Base-by-base conservation (phyloP, 805 yeast species). In the Candida patagonica region DNA sequence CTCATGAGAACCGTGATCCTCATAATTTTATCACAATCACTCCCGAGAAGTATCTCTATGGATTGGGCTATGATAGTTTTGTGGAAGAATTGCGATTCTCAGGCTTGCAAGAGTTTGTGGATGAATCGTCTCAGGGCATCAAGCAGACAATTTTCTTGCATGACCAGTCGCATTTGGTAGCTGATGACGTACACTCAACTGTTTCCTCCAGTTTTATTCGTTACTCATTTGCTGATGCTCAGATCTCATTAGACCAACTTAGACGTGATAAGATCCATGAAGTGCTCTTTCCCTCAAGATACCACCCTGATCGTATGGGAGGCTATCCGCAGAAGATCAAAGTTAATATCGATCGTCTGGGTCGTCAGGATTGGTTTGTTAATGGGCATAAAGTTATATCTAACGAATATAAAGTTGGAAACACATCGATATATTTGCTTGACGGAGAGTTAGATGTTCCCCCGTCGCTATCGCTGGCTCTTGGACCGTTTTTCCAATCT, bases 81-180 rank as follows among this genome's bases (percentile, higher is more conserved):
- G 88, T 83, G 5, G 68, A 71, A n/a, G 94, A 85, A 50, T 48
- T 85, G 12, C 65, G 73, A 32, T 72, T 83, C 39, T 71, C 87
- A 42, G 68, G 71, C 9, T 58, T 85, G 15, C 59, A 65, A 2
- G 45, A 68, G 32, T 58, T 84, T 35, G 71, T 88, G 13, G 23
- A 37, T 29, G 80, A 77, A 40, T 76, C 79, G 1, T 15, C 46
- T 25, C 50, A 61, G 1, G 54, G 66, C 0, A 24, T 58, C 0
- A 62, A 70, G 21, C 81, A 77, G 52, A 80, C 94, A 0, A 63
- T 88, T 1, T 73, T 88, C 40, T 65, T 85, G 6, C 66, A 73
- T 33, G n/a, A n/a, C n/a, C n/a, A n/a, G n/a, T n/a, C n/a, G n/a
- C n/a, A n/a, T n/a, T 15, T 38, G 2, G 12, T 19, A n/a, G 38